Evolutionary conservation across 495 filamentous ascomycete species (phyloP).

Genomic region (Peziza echinospora): DNA sequence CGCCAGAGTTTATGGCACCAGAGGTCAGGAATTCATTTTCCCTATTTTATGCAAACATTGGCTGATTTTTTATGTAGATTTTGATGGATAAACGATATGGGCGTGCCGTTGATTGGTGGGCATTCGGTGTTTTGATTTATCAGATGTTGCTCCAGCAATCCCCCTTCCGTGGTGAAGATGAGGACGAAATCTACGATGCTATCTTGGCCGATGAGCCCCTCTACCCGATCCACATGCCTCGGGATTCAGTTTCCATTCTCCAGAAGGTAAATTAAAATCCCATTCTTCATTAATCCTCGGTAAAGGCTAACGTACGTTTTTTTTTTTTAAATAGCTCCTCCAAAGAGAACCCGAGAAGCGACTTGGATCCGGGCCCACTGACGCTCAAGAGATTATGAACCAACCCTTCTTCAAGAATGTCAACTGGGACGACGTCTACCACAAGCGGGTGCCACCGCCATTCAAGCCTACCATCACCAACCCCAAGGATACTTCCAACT

Average conservation of each 20-base stretch:
- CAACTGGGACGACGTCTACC: conserved; percentile 96
- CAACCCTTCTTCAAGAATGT: conserved; percentile 96
- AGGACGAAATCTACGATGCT: conserved; percentile 98
- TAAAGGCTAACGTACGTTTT: conserved; percentile 1
- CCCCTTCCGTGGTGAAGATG: conserved; percentile 95
- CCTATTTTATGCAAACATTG: conserved; percentile 6
- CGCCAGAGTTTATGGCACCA: conserved; percentile 97
- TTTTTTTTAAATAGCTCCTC: conserved; percentile 33
- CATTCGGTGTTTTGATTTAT: conserved; percentile 98
- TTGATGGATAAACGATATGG: conserved; percentile 97
- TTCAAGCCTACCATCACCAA: conserved; percentile 76
- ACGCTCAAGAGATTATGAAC: conserved; percentile 97
- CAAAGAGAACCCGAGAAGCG: conserved; percentile 85
- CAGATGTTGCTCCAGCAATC: conserved; percentile 99
- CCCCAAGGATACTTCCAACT: conserved; percentile 95
- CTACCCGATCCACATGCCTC: conserved; percentile 97
- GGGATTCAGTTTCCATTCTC: conserved; percentile 90
- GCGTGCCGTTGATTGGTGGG: conserved; percentile 99
- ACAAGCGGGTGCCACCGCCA: conserved; percentile 74
- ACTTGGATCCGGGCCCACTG: conserved; percentile 81
- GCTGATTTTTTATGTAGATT: conserved; percentile 39
- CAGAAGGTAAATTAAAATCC: conserved; percentile 37
- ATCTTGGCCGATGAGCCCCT: conserved; percentile 95
- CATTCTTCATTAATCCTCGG: not conserved
- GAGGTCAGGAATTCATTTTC: conserved; percentile 41